These are phyloP conservation scores for Danielia reshetovae DNA, from an alignment of 805 yeast genomes.

Conservation along the genomic window DNA sequence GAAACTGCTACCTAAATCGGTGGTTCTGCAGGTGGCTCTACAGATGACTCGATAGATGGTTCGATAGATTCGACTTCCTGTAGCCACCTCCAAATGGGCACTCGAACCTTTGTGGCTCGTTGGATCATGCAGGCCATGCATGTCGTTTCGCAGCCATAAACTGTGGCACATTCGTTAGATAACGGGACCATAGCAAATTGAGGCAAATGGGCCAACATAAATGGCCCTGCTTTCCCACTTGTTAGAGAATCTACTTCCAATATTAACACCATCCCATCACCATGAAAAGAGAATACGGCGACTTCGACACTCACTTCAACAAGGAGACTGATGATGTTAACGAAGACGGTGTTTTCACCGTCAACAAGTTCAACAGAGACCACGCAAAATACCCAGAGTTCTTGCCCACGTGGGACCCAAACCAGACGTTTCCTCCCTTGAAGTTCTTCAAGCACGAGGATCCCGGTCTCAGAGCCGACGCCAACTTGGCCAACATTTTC, in stretches of 20 bases:
- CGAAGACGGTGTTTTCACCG: slow-evolving; percentile 45
- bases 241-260: no score
- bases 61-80: no score
- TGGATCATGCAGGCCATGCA: background rate
- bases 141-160: slow-evolving; percentile 10
- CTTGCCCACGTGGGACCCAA: slow-evolving; percentile 69
- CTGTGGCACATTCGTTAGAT: no score
- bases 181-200: no score
- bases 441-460: slow-evolving; percentile 56
- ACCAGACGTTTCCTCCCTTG: slow-evolving; percentile 47
- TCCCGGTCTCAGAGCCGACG: slow-evolving; percentile 67
- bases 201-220: no score
- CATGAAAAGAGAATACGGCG: slow-evolving; percentile 18
- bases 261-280: background rate
- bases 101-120: no score
- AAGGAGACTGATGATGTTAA: slow-evolving; percentile 42
- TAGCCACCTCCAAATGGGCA: no score
- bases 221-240: no score
- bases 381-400: slow-evolving; percentile 47
- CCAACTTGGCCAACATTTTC: slow-evolving; percentile 48
- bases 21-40: no score
- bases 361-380: slow-evolving; percentile 27
- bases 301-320: slow-evolving; percentile 47
- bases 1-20: no score
- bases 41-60: no score